Evolutionary conservation across 108 stramenopile genomes (phyloP), one percentile per base, ranked within the genome.

Genomic region (Nitzschia sp.): DNA sequence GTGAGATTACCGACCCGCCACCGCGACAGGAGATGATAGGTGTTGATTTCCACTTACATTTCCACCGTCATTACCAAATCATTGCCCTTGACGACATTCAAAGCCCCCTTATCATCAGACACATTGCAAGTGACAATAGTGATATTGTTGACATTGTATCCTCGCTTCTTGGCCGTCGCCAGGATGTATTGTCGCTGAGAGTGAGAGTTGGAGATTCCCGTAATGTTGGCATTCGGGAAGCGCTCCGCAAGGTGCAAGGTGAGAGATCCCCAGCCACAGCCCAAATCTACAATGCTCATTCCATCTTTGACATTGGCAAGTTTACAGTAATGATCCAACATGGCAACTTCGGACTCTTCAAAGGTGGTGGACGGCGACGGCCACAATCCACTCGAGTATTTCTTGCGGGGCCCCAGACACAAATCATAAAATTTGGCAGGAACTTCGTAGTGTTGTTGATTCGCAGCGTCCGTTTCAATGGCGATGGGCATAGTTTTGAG

Each of bases 401-500:
- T 99, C 59, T 92, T 91, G 31, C 88, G 64, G 0, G 91, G 94
- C 13, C 98, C 98, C 8, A 99, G 79, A 62, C 83, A 89, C 38
- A 87, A 47, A 57, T 80, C 82, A 73, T 97, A 99, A 64, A 99
- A 96, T 26, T 81, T 81, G 25, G 96, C 90, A 35, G 92, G 96
- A 11, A 99, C 96, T 69, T 99, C 98, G 72, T 99, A 99, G 78
- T 99, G 98, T 76, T 99, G 98, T 28, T 91, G 86, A 74, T 98
- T 98, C 18, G 98, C 97, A 29, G 58, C 94, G 5, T 85, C 70
- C 24, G 94, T 92, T 18, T 83, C 82, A 70, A 91, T 89, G 33
- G 98, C 98, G 69, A 98, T 97, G 59, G 94, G 80, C 78, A 78
- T 82, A 2, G 59, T 62, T 33, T 78, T 72, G 1, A 92, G 61